A percentile compares a stretch with the other conserved stretches of the same genome.
Conservation (phyloP, 1,284 basidiomycete species). For the Schizophyllum amplum region DNA sequence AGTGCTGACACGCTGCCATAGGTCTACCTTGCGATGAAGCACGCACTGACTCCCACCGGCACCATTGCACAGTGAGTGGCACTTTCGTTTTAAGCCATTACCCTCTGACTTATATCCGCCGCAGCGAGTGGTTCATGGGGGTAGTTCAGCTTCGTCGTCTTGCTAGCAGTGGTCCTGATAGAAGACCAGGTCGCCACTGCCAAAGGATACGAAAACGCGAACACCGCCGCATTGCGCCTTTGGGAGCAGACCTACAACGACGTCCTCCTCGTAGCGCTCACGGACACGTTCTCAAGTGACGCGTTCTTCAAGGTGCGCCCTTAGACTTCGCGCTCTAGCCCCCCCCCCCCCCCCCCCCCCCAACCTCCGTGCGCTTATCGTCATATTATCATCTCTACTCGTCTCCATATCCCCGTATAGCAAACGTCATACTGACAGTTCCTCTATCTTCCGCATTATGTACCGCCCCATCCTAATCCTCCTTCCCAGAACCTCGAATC, state of each 20-base stretch:
- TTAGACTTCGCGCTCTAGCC: too few species aligned
- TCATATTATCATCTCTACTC: too few species aligned
- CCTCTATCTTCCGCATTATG: too few species aligned
- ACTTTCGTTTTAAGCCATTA: constrained; percentile 3
- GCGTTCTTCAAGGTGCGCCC: constrained; percentile 67
- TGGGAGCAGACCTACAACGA: constrained; percentile 78
- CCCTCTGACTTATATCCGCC: constrained; percentile 3
- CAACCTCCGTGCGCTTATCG: too few species aligned
- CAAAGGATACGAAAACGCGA: constrained; percentile 72
- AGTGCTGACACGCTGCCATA: constrained; percentile 22
- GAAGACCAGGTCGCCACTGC: constrained; percentile 82
- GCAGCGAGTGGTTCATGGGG: constrained; percentile 94
- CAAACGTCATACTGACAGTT: too few species aligned
- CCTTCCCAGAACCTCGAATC: constrained; percentile 47
- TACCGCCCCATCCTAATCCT: not conserved
- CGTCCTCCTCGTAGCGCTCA: constrained; percentile 66
- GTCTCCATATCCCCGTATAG: too few species aligned
- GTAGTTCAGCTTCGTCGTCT: constrained; percentile 34
- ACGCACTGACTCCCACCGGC: constrained; percentile 63
- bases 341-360: too few species aligned
- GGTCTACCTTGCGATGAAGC: constrained; percentile 76
- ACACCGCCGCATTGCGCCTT: constrained; percentile 65
- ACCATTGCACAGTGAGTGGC: constrained; percentile 80
- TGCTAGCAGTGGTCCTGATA: constrained; percentile 2
- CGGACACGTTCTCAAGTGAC: constrained; percentile 86